Evolutionary conservation across 169 alveolate genomes (phyloP).

Genomic region (Amoebophrya sp.): DNA sequence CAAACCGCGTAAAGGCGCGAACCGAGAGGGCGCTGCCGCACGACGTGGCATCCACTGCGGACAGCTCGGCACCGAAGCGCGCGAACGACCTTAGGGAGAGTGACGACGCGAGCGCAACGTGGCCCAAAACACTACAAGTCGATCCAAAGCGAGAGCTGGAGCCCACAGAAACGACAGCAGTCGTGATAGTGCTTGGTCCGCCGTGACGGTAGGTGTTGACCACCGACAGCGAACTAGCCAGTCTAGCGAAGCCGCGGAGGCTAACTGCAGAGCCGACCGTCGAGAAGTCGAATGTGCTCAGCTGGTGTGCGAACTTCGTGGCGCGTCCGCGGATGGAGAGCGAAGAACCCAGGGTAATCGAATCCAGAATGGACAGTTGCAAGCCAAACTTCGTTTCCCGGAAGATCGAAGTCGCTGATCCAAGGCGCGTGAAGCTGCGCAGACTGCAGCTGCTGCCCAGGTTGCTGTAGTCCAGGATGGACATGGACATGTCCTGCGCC

Average conservation of each 20-base stretch:
- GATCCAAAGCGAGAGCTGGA: neutral
- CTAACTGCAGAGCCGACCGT: neutral
- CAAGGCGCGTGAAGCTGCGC: neutral
- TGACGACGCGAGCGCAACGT: neutral
- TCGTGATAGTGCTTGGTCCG: neutral
- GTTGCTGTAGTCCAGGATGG: neutral
- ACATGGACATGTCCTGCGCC: neutral
- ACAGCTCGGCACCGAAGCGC: constrained; percentile 10
- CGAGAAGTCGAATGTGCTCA: neutral
- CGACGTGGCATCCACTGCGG: neutral
- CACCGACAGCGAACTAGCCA: constrained; percentile 22
- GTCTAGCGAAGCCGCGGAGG: neutral
- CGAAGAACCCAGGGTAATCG: neutral
- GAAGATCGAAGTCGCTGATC: neutral
- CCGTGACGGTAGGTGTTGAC: neutral
- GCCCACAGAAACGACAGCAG: neutral
- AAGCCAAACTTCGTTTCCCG: neutral
- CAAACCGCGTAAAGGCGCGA: neutral
- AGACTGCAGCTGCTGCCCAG: neutral
- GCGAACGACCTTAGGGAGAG: neutral
- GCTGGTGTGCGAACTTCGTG: neutral
- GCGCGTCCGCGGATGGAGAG: neutral
- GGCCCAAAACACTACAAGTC: neutral
- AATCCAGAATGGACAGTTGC: neutral
- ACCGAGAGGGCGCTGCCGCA: neutral